Percentiles rank a stretch among this genome's conserved stretches.
Conservation (phyloP, 2,329 filamentous ascomycete species). For the Aspergillus arachidicola region DNA sequence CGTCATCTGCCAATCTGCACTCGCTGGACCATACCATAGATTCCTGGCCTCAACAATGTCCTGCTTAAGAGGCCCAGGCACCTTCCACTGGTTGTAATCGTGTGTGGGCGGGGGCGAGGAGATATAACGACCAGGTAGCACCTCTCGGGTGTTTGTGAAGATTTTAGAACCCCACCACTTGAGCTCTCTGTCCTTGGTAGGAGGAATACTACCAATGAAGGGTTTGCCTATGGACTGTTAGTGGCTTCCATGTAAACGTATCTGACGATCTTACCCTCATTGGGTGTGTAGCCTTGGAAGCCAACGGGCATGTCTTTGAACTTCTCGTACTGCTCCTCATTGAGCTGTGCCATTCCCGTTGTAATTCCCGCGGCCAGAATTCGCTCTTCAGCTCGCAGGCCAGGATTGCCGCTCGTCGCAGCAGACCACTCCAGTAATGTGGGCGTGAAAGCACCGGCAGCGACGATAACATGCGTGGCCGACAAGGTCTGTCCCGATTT, state of each 20-base stretch:
- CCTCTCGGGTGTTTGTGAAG: background rate
- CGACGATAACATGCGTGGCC: background rate
- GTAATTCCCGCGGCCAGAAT: background rate
- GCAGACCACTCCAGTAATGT: background rate
- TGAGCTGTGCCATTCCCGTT: background rate
- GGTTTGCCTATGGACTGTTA: background rate
- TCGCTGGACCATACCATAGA: background rate
- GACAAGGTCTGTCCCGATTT: background rate
- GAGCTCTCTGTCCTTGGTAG: background rate
- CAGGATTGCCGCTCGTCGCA: background rate
- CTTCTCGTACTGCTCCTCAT: background rate
- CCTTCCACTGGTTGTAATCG: background rate
- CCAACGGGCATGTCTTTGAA: background rate
- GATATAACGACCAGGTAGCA: background rate
- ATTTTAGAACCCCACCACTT: background rate
- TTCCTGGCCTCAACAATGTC: background rate
- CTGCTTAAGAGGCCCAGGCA: background rate
- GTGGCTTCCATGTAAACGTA: background rate
- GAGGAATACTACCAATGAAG: background rate
- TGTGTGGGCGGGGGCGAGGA: background rate
- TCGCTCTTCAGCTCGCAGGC: background rate
- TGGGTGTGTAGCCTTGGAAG: background rate
- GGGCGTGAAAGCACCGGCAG: background rate
- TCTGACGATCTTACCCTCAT: background rate
- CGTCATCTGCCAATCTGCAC: background rate